Percentiles rank a stretch among this genome's conserved stretches.
phyloP scores from a whole-genome alignment of 768 basidiomycete species.

The Trametes cinnabarina region DNA sequence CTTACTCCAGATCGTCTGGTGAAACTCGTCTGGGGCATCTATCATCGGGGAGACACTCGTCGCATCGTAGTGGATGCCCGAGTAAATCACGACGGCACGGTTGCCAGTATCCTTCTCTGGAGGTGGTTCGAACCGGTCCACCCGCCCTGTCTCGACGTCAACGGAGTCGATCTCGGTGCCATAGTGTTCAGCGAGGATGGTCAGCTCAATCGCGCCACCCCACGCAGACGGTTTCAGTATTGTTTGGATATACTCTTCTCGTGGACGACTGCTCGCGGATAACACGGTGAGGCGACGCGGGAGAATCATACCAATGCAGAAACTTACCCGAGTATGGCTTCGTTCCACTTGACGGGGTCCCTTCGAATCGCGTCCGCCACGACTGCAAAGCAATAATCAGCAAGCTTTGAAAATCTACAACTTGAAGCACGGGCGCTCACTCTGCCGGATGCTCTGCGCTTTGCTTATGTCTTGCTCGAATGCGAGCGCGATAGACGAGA shows the following conservation, averaged over 20 bases:
- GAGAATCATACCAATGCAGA: not conserved
- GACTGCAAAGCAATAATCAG: too few relatives aligned
- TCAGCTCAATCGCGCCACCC: slow-evolving; percentile 96
- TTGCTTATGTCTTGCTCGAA: slow-evolving; percentile 82
- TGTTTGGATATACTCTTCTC: slow-evolving; percentile 73
- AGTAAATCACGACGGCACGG: slow-evolving; percentile 76
- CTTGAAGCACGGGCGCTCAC: slow-evolving; percentile 48
- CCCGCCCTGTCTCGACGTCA: slow-evolving; percentile 89
- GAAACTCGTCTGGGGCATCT: slow-evolving; percentile 82
- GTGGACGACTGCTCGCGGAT: slow-evolving; percentile 54
- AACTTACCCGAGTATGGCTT: slow-evolving; percentile 81
- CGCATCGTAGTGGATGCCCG: slow-evolving; percentile 96
- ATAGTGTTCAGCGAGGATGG: slow-evolving; percentile 81
- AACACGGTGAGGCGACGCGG: not conserved
- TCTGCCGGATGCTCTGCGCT: slow-evolving; percentile 67
- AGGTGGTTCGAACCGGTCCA: slow-evolving; percentile 74
- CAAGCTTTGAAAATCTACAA: too few relatives aligned
- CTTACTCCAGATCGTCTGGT: slow-evolving; percentile 59
- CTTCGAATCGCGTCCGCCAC: slow-evolving; percentile 78
- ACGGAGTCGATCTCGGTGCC: slow-evolving; percentile 83
- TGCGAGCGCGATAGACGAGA: slow-evolving; percentile 80
- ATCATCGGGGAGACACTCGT: slow-evolving; percentile 75
- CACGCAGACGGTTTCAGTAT: slow-evolving; percentile 80
- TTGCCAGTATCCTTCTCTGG: slow-evolving; percentile 37
- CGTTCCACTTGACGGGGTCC: slow-evolving; percentile 72